Percentiles rank a stretch among this genome's conserved stretches.
Conservation (phyloP, 2,329 filamentous ascomycete genomes). For the Hypoxylon sp. region DNA sequence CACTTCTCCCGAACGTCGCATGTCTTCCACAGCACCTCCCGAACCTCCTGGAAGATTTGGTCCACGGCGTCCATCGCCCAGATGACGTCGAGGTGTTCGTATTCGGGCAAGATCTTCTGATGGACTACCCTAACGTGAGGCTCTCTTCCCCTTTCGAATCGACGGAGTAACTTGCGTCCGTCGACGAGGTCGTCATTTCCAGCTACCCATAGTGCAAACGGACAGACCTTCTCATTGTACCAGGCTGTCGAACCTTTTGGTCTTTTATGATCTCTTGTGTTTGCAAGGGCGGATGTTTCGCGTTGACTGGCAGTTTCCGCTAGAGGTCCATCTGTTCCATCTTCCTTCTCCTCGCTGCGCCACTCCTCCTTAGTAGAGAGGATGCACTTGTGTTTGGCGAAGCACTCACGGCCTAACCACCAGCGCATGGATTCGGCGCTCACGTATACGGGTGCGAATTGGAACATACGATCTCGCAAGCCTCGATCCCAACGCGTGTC, state of each 20-base stretch:
- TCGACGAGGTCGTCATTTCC: slow-evolving; percentile 87
- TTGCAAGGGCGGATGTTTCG: slow-evolving; percentile 33
- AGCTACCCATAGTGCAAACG: slow-evolving; percentile 87
- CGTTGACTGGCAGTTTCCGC: slow-evolving; percentile 45
- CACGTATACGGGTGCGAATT: slow-evolving; percentile 91
- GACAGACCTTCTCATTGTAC: slow-evolving; percentile 82
- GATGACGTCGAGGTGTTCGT: slow-evolving; percentile 93
- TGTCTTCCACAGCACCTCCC: slow-evolving; percentile 86
- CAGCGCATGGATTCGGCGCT: slow-evolving; percentile 91
- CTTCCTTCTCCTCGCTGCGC: slow-evolving; percentile 67
- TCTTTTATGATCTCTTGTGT: slow-evolving; percentile 48
- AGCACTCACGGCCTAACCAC: slow-evolving; percentile 92
- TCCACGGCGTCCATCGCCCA: slow-evolving; percentile 92
- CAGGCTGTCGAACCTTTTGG: slow-evolving; percentile 70
- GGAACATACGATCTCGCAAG: slow-evolving; percentile 83
- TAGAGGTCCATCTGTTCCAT: slow-evolving; percentile 55
- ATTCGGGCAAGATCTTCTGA: slow-evolving; percentile 81
- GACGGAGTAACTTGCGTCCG: slow-evolving; percentile 74
- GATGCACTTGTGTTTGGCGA: slow-evolving; percentile 82
- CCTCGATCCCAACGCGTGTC: slow-evolving; percentile 85
- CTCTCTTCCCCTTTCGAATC: slow-evolving; percentile 80
- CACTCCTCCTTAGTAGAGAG: slow-evolving; percentile 78
- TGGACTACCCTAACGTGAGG: slow-evolving; percentile 84
- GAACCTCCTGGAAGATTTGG: slow-evolving; percentile 81
- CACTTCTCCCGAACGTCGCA: slow-evolving; percentile 64